These are phyloP conservation scores for Fusarium heterosporum DNA, from an alignment of 2,329 filamentous ascomycete species.

Conservation along the genomic window DNA sequence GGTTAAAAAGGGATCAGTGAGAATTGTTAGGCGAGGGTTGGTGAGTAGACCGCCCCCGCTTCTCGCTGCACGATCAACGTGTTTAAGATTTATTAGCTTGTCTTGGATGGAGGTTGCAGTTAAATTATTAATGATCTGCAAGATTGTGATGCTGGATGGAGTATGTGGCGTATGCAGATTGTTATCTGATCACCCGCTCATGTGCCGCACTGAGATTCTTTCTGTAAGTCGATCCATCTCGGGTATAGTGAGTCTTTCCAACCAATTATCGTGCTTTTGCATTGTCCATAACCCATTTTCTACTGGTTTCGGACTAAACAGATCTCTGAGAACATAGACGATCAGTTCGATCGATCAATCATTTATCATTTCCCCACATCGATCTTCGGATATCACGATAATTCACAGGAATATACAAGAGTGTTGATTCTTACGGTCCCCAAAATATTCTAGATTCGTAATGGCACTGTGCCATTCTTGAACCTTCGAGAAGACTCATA, in stretches of 20 bases:
- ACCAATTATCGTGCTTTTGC: background rate
- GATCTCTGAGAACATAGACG: background rate
- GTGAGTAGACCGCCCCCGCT: background rate
- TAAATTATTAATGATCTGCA: conserved; percentile 1
- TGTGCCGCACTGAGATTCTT: background rate
- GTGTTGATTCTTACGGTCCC: too few relatives aligned
- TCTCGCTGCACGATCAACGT: background rate
- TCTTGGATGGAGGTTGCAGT: background rate
- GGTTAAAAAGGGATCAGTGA: background rate
- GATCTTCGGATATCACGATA: background rate
- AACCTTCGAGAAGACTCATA: too few relatives aligned
- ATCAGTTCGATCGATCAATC: background rate
- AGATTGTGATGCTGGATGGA: background rate
- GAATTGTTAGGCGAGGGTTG: background rate
- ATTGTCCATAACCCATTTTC: background rate
- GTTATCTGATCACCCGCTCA: background rate
- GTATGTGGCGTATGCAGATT: background rate
- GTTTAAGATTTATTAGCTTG: background rate
- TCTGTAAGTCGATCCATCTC: background rate
- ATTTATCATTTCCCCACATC: background rate
- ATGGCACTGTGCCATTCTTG: too few relatives aligned
- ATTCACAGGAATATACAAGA: too few relatives aligned
- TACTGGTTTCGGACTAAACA: background rate
- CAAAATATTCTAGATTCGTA: too few relatives aligned
- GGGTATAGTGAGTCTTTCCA: background rate